phyloP scores from a whole-genome alignment of 2,329 filamentous ascomycete genomes.

The Claviceps cyperi region DNA sequence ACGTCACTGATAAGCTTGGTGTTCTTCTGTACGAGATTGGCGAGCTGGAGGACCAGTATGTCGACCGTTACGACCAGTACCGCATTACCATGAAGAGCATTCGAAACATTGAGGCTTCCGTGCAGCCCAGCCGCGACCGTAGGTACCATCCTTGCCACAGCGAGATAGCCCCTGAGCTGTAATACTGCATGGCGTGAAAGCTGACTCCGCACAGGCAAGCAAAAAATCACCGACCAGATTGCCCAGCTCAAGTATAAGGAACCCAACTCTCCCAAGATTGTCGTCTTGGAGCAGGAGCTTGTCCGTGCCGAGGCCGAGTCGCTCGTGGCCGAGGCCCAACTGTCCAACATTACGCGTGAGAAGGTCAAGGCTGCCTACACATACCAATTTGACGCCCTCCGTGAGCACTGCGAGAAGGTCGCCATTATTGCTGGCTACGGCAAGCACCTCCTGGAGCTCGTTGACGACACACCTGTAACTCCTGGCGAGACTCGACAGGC shows the following conservation, averaged over 20 bases:
- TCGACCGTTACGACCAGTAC: slow-evolving; percentile 98
- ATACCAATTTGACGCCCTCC: slow-evolving; percentile 95
- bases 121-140: slow-evolving; percentile 96
- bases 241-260: slow-evolving; percentile 99
- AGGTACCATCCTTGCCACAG: slow-evolving; percentile 22
- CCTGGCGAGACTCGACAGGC: slow-evolving; percentile 90
- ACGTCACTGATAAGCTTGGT: slow-evolving; percentile 97
- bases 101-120: slow-evolving; percentile 95
- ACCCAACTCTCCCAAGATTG: slow-evolving; percentile 92
- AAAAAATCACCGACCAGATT: slow-evolving; percentile 98
- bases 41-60: slow-evolving; percentile 94
- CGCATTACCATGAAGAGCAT: slow-evolving; percentile 99
- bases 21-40: slow-evolving; percentile 97
- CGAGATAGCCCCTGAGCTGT: neutral
- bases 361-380: slow-evolving; percentile 98
- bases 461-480: slow-evolving; percentile 93
- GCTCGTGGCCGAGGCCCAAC: slow-evolving; percentile 92
- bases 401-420: slow-evolving; percentile 95
- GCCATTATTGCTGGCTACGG: slow-evolving; percentile 96
- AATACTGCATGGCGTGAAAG: neutral
- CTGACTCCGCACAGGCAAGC: slow-evolving; percentile 54
- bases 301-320: slow-evolving; percentile 97
- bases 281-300: slow-evolving; percentile 95
- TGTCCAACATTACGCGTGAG: slow-evolving; percentile 98
- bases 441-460: slow-evolving; percentile 92